These are phyloP conservation scores for Pholiota conissans DNA, from an alignment of 768 basidiomycete species.

Conservation along the genomic window DNA sequence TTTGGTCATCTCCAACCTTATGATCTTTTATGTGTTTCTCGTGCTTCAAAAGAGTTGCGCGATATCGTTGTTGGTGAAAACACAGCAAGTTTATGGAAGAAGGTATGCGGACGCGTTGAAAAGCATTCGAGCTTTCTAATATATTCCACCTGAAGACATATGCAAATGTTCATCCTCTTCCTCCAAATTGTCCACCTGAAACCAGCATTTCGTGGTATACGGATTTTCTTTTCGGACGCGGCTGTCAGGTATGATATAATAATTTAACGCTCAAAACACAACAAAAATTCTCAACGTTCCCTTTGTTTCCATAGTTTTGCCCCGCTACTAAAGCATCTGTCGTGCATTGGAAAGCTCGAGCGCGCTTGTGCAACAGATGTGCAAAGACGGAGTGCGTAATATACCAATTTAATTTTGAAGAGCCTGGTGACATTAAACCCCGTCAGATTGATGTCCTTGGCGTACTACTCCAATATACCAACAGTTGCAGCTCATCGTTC, in stretches of 20 bases:
- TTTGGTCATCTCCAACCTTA: slow-evolving; percentile 35
- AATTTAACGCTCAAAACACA: no score
- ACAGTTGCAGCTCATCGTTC: background rate
- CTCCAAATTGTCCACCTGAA: slow-evolving; percentile 21
- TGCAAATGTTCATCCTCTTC: background rate
- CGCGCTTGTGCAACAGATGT: slow-evolving; percentile 19
- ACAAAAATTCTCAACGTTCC: no score
- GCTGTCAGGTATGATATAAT: slow-evolving; percentile 37
- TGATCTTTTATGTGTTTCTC: slow-evolving; percentile 41
- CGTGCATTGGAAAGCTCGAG: slow-evolving; percentile 18
- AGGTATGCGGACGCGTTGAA: slow-evolving; percentile 13
- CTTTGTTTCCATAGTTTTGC: no score
- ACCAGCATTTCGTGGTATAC: slow-evolving; percentile 33
- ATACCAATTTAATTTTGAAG: background rate
- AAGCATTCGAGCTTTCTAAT: no score
- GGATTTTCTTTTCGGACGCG: slow-evolving; percentile 30
- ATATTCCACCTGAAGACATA: no score
- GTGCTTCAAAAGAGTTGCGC: slow-evolving; percentile 35
- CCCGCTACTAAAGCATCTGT: slow-evolving; percentile 3
- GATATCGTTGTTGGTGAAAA: slow-evolving; percentile 29
- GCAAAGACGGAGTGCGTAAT: slow-evolving; percentile 9
- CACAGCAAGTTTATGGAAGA: slow-evolving; percentile 31
- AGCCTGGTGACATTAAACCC: background rate
- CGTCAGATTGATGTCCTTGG: no score
- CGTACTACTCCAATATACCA: background rate